Evolutionary conservation across 257 asterid species (phyloP).

Genomic region (Fraxinus pennsylvanica): DNA sequence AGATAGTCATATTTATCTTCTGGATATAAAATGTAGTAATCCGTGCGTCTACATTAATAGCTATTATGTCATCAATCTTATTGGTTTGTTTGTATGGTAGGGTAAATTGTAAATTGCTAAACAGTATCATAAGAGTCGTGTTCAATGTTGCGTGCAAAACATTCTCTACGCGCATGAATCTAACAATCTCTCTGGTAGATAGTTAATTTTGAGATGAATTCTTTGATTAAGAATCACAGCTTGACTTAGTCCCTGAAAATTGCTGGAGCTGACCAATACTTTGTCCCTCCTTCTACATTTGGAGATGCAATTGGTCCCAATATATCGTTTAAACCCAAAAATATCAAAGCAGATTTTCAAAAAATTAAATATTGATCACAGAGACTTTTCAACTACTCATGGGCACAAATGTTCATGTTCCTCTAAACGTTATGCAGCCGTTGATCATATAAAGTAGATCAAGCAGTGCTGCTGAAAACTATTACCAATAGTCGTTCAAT

Average conservation of each 20-base stretch:
- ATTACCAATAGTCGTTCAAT: too few species aligned
- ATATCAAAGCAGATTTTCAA: too few species aligned
- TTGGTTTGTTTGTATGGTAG: not conserved
- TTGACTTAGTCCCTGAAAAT: too few species aligned
- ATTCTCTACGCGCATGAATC: not conserved
- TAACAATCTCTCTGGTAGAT: not conserved
- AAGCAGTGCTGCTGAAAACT: too few species aligned
- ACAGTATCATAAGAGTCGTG: not conserved
- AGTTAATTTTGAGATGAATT: not conserved
- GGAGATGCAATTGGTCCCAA: not conserved
- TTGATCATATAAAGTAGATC: too few species aligned
- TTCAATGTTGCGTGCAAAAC: not conserved
- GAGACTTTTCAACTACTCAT: too few species aligned
- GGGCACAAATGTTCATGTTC: too few species aligned
- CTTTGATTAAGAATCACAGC: too few species aligned
- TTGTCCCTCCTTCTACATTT: not conserved
- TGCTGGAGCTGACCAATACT: not conserved
- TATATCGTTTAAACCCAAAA: too few species aligned
- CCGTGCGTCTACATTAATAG: too few species aligned
- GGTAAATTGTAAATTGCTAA: not conserved
- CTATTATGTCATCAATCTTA: not conserved
- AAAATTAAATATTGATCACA: too few species aligned
- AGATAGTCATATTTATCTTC: not conserved
- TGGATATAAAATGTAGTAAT: not conserved
- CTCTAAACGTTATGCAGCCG: too few species aligned